These are phyloP conservation scores for Pistacia vera DNA, from an alignment of 345 rosid species.

Conservation along the genomic window DNA sequence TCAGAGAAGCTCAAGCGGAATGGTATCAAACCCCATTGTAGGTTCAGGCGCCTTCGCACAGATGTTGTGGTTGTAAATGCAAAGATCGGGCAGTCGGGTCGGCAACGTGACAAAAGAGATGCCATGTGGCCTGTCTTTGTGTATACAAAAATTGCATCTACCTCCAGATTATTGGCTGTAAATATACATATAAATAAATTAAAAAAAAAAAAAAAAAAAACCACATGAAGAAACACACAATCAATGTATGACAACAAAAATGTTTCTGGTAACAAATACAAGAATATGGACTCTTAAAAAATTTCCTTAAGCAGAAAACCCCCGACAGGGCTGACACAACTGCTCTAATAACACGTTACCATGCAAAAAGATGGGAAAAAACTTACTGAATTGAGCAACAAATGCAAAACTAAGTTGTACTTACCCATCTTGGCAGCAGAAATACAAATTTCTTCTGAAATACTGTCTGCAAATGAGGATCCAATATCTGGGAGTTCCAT, in stretches of 20 bases:
- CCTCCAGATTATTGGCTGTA: constrained; percentile 93
- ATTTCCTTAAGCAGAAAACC: background rate
- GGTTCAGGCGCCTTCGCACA: constrained; percentile 82
- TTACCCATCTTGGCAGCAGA: constrained; percentile 99
- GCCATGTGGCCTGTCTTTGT: constrained; percentile 96
- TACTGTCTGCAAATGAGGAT: constrained; percentile 68
- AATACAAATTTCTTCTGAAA: constrained; percentile 94
- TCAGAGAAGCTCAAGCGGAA: constrained; percentile 92
- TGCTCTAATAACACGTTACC: background rate
- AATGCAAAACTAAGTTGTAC: constrained; percentile 15
- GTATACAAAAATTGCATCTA: constrained; percentile 93
- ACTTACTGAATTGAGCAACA: background rate
- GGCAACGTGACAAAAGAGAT: constrained; percentile 84
- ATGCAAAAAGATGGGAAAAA: background rate
- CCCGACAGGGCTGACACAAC: background rate
- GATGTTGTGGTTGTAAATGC: constrained; percentile 85
- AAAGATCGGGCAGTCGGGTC: constrained; percentile 98
- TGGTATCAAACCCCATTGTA: constrained; percentile 98
- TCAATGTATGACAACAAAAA: background rate
- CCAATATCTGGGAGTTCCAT: constrained; percentile 74
- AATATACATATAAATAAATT: constrained; percentile 2
- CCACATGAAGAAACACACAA: background rate
- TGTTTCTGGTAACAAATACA: no score
- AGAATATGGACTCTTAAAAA: background rate
- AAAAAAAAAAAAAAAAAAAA: constrained; percentile 18